A percentile compares a stretch with the other conserved stretches of the same genome.
These are phyloP conservation scores for Chaetomiaceae sp. DNA, from an alignment of 2,329 filamentous ascomycete species.

Conservation along the genomic window DNA sequence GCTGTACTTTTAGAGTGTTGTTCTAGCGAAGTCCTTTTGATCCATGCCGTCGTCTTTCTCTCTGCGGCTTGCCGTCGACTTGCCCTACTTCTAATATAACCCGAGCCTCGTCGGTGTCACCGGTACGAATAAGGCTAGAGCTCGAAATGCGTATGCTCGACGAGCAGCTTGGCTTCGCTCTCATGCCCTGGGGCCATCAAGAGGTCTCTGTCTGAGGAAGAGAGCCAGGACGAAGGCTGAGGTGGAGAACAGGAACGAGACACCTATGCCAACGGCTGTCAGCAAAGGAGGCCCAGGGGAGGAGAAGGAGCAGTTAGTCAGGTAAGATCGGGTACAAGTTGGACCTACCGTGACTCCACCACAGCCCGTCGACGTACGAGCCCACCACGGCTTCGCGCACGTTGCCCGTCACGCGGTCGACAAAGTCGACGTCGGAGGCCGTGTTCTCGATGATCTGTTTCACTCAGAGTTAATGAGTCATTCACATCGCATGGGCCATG, in stretches of 20 bases:
- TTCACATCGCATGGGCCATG: neutral
- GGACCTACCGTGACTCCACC: conserved; percentile 29
- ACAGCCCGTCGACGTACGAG: conserved; percentile 32
- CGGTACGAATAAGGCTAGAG: too few relatives aligned
- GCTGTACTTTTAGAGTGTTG: too few relatives aligned
- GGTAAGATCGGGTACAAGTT: too few relatives aligned
- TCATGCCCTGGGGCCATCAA: conserved; percentile 9
- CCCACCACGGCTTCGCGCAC: conserved; percentile 27
- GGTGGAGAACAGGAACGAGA: conserved; percentile 28
- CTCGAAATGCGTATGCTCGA: too few relatives aligned
- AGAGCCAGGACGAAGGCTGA: conserved; percentile 24
- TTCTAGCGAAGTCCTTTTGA: too few relatives aligned
- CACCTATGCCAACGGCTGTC: conserved; percentile 8
- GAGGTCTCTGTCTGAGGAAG: conserved; percentile 25
- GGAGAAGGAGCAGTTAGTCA: too few relatives aligned
- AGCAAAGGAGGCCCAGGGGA: too few relatives aligned
- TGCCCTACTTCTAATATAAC: too few relatives aligned
- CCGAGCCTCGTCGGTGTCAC: too few relatives aligned
- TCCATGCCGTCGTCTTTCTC: too few relatives aligned
- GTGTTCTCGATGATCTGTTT: conserved; percentile 29
- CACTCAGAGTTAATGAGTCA: neutral
- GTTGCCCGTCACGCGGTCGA: conserved; percentile 23
- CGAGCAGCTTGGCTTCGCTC: too few relatives aligned
- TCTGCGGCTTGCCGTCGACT: too few relatives aligned
- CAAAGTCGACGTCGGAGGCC: conserved; percentile 30